Conservation (phyloP, 2,329 filamentous ascomycete genomes). For the Diaporthe australafricana region DNA sequence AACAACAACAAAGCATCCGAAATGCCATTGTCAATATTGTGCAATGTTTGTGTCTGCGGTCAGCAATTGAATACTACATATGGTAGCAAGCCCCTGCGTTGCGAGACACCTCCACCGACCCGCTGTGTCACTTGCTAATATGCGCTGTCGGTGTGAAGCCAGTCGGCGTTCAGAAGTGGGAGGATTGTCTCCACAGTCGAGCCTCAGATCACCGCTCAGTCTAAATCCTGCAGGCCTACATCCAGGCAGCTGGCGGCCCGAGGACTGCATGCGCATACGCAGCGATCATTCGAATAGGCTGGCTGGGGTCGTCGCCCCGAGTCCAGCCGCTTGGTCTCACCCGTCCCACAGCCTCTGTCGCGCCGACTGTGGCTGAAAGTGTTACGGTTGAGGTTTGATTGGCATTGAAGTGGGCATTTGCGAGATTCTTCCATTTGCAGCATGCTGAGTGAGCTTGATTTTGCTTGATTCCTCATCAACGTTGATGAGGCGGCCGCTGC, state of each 20-base stretch:
- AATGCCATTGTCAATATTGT: background rate
- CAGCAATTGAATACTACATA: conserved; percentile 3
- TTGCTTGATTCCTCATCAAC: background rate
- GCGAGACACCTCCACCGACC: conserved; percentile 1
- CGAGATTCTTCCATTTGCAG: background rate
- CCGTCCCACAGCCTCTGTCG: conserved; percentile 12
- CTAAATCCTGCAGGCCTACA: conserved; percentile 18
- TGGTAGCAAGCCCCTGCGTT: conserved; percentile 12
- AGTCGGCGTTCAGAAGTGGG: conserved; percentile 7
- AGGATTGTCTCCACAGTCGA: conserved; percentile 14
- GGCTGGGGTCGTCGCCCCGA: conserved; percentile 16
- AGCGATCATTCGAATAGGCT: conserved; percentile 13
- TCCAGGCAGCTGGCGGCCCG: conserved; percentile 29
- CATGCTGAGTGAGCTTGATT: background rate
- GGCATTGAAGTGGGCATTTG: background rate
- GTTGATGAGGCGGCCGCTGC: conserved; percentile 20
- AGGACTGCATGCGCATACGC: conserved; percentile 30
- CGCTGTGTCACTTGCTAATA: conserved; percentile 3
- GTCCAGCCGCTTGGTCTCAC: conserved; percentile 11
- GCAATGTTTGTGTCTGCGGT: background rate
- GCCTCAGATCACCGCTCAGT: conserved; percentile 14
- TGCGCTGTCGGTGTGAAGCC: conserved; percentile 5
- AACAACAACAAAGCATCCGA: background rate
- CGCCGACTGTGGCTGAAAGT: background rate
- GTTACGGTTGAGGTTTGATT: background rate